These are phyloP conservation scores for Euphrasia arctica DNA, from an alignment of 305 asterid genomes.

Conservation along the genomic window DNA sequence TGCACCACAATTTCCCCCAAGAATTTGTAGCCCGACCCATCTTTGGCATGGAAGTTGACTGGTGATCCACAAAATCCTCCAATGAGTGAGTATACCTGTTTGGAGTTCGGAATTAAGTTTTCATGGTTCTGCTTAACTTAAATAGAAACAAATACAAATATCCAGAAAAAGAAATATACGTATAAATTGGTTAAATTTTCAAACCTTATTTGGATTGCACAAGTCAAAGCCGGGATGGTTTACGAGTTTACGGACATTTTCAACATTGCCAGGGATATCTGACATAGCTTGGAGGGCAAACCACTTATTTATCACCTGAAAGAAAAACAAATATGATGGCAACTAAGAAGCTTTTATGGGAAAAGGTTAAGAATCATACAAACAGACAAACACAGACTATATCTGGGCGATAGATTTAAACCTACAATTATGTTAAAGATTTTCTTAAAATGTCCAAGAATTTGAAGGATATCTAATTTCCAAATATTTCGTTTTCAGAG, in stretches of 20 bases:
- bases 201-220: slow-evolving; percentile 91
- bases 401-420: too few species aligned
- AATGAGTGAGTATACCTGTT: slow-evolving; percentile 75
- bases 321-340: not conserved
- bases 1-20: slow-evolving; percentile 68
- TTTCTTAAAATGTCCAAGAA: too few species aligned
- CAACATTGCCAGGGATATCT: slow-evolving; percentile 79
- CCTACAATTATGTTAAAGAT: too few species aligned
- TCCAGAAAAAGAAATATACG: not conserved
- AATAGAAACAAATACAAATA: not conserved
- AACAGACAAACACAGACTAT: too few species aligned
- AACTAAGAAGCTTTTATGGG: not conserved
- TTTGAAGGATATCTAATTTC: too few species aligned
- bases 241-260: slow-evolving; percentile 76
- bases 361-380: too few species aligned
- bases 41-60: slow-evolving; percentile 67
- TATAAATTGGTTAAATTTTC: not conserved
- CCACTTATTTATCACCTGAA: slow-evolving; percentile 90
- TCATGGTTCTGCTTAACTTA: not conserved
- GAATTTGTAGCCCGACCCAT: slow-evolving; percentile 72
- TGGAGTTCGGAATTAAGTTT: slow-evolving; percentile 8
- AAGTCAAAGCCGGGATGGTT: slow-evolving; percentile 85
- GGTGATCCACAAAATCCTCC: slow-evolving; percentile 84
- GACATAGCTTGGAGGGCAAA: slow-evolving; percentile 85
- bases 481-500: too few species aligned